Evolutionary conservation across 176 grass and related monocot genomes (phyloP), one percentile per base, ranked within the genome.

Genomic region (Oryza coarctata): DNA sequence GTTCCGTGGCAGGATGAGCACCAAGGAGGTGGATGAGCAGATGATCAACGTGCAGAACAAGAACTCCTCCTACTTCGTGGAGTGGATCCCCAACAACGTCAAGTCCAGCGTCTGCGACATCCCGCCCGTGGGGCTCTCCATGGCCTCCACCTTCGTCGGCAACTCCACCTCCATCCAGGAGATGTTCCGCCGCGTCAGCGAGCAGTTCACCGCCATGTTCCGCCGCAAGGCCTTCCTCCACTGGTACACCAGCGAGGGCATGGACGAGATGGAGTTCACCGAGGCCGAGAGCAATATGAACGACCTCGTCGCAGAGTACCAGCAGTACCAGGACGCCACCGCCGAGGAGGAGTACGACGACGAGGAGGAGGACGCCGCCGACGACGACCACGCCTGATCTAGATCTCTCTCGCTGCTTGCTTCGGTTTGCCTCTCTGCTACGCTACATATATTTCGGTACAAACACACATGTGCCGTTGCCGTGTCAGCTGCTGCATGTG

Each of bases 251-350:
- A 76, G 85, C 80, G 84, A 91, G 76, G 93, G 87, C 28, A 92
- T 92, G 89, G 90, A 92, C 57, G 92, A 98, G 92, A 98, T 98
- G 95, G 92, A 98, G 84, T 98, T 98, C 86, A 98, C 95, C 10
- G 95, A 98, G 84, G 92, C 95, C 0, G 95, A 98, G 84, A 98
- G 95, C 90, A 98, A 98, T 75, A 98, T 98, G 95, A 98, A 98
- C 74, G 95, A 94, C 63, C 88, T 98, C 36, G 95, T 98, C 6
- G 87, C 95, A 0, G 95, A 98, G 86, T 98, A 98, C 81, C 95
- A 98, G 83, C 95, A 98, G 82, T 98, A 98, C 75, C 95, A 98
- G 88, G 95, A 98, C 55, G 95, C 95, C 79, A 89, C 93, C 52
- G 86, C 76, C 0, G 91, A 91, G 71, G 91, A 89, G 58, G 81